A percentile compares a stretch with the other conserved stretches of the same genome.
These are phyloP conservation scores for Salicornia ramosissima DNA, from an alignment of 148 eudicot genomes.

Conservation along the genomic window DNA sequence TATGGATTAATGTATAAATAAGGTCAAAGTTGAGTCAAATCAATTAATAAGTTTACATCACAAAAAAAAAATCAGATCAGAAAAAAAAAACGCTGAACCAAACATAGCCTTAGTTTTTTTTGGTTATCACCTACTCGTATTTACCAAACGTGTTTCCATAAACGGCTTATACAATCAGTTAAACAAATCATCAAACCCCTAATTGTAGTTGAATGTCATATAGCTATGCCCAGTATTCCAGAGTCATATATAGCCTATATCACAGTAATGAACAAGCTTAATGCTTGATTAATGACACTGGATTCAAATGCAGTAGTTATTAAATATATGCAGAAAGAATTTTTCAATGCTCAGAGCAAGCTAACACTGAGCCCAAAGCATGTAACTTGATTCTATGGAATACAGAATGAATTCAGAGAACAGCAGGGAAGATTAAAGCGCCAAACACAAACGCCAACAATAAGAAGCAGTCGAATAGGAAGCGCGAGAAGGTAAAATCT, in stretches of 20 bases:
- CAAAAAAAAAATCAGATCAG: no score
- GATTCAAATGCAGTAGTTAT: not conserved
- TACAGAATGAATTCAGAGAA: not conserved
- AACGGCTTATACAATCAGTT: no score
- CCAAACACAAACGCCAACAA: not conserved
- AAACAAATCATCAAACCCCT: no score
- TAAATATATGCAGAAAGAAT: not conserved
- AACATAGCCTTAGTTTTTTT: no score
- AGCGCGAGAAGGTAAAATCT: not conserved
- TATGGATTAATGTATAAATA: no score
- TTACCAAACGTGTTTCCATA: no score
- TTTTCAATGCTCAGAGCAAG: not conserved
- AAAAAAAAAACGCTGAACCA: no score
- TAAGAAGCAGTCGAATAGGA: not conserved
- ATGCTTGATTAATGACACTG: not conserved
- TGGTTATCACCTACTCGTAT: no score
- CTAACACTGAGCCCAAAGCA: not conserved
- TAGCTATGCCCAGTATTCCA: no score
- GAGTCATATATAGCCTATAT: no score
- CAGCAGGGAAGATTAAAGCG: not conserved
- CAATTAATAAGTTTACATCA: no score
- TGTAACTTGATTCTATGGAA: not conserved
- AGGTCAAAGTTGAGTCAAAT: no score
- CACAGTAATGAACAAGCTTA: not conserved
- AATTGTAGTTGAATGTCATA: not conserved